phyloP scores from a whole-genome alignment of 2,329 filamentous ascomycete species.

The Metarhizium humberi region DNA sequence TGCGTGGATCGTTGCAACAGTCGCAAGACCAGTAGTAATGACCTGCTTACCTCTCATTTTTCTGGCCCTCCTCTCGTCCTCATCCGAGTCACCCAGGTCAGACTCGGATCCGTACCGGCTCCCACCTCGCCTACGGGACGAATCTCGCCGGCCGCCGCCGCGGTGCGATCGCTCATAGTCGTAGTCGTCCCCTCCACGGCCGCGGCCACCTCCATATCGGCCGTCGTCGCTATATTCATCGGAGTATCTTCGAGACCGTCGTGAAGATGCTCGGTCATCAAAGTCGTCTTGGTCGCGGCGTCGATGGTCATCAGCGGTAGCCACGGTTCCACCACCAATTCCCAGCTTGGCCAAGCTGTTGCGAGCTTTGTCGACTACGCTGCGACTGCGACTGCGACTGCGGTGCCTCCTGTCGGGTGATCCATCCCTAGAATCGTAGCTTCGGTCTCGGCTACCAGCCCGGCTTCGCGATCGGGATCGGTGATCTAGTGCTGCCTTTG shows the following conservation, averaged over 20 bases:
- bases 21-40: constrained; percentile 45
- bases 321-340: constrained; percentile 38
- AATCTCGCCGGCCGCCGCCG: constrained; percentile 27
- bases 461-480: constrained; percentile 43
- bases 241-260: constrained; percentile 30
- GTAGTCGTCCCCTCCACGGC: constrained; percentile 32
- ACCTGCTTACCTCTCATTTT: constrained; percentile 56
- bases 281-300: constrained; percentile 36
- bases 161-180: constrained; percentile 36
- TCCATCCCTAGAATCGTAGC: constrained; percentile 31
- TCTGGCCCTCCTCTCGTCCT: constrained; percentile 42
- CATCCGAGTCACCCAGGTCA: constrained; percentile 48
- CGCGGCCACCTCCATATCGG: constrained; percentile 20
- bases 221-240: constrained; percentile 39
- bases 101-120: constrained; percentile 41
- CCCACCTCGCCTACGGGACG: constrained; percentile 23
- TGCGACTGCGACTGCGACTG: constrained; percentile 46
- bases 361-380: constrained; percentile 53
- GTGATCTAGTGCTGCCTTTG: constrained; percentile 48
- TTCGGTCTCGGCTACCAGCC: constrained; percentile 37
- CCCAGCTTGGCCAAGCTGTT: constrained; percentile 54
- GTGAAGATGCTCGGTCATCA: constrained; percentile 28
- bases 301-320: constrained; percentile 26
- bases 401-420: constrained; percentile 33
- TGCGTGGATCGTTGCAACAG: constrained; percentile 51